Base-by-base conservation (phyloP, 352 stramenopile species). In the Pythium dissimile region DNA sequence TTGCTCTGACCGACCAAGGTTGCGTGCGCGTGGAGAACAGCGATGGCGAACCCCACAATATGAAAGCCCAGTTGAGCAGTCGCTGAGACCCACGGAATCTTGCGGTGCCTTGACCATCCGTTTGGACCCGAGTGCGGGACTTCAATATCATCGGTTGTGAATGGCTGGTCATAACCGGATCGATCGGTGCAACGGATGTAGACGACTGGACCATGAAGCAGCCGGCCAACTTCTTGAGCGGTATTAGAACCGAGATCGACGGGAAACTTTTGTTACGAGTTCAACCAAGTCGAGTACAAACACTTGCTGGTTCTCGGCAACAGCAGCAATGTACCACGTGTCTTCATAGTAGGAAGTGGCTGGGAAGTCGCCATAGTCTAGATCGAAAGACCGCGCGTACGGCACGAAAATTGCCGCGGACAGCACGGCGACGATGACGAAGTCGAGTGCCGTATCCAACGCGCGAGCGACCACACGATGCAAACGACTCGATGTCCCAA, bases 301-400 rank as follows among this genome's bases (percentile, higher is more conserved):
- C 15, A 67, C 12, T 16, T 60, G 54, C 51, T 67, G 59, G 32
- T 59, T 62, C 45, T 62, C 59, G 15, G 59, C 24, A n/a, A 67
- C 59, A 16, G 51, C 59, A 6, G 46, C 35, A 35, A 54, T 54
- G 45, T 55, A 67, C 42, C 23, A 48, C 21, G 24, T 11, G 23
- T 48, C 42, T 6, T 48, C 42, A 24, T 48, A 48, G 23, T 48
- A 48, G 8, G 34, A 32, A 5, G 21, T 32, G 15, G 10, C 18
- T 7, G 42, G 42, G 34, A 34, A 48, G 13, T 48, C 42, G 15
- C 39, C 42, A 35, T 53, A 57, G 12, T 7, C n/a, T 4, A 18
- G 16, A 15, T 62, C 45, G 45, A 62, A 62, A 2, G 10, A 15
- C 10, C 12, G 23, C 12, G 53, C 34, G 38, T 67, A 67, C 16